Evolutionary conservation across 257 asterid genomes (phyloP).

Genomic region (Scutellaria baicalensis): DNA sequence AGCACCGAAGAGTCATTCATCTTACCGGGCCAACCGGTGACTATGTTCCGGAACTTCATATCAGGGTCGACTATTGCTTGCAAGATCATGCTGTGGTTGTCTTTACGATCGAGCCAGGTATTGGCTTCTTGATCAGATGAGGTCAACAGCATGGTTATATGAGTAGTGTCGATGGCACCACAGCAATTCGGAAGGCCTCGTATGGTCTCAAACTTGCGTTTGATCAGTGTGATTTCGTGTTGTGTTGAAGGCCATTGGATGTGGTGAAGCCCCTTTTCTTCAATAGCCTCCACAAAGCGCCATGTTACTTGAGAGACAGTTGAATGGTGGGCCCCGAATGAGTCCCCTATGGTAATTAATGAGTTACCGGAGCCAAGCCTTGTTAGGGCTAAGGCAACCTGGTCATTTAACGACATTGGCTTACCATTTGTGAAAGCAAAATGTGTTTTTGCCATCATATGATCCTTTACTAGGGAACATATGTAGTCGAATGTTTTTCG

Average conservation of each 20-base stretch:
- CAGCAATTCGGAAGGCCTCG: conserved; percentile 85
- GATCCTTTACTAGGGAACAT: conserved; percentile 63
- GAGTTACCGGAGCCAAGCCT: conserved; percentile 85
- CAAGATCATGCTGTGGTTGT: conserved; percentile 76
- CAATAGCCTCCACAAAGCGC: conserved; percentile 93
- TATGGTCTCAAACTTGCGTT: conserved; percentile 49
- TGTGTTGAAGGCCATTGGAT: conserved; percentile 70
- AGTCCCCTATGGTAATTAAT: conserved; percentile 66
- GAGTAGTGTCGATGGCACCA: conserved; percentile 76
- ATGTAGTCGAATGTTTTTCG: conserved; percentile 67
- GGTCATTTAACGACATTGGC: conserved; percentile 64
- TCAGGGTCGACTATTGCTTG: conserved; percentile 78
- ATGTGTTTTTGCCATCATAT: conserved; percentile 67
- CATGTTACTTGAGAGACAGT: conserved; percentile 90
- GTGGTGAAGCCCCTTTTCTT: conserved; percentile 58
- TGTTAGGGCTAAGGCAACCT: conserved; percentile 74
- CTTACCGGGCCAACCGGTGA: conserved; percentile 85
- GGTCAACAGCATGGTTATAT: conserved; percentile 59
- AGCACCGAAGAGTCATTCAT: conserved; percentile 52
- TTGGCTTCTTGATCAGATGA: conserved; percentile 60
- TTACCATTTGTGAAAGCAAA: conserved; percentile 56
- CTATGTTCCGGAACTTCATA: conserved; percentile 55
- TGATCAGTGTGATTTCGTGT: conserved; percentile 30
- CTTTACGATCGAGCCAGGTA: conserved; percentile 54
- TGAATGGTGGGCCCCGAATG: conserved; percentile 78